Evolutionary conservation across 2,329 filamentous ascomycete genomes (phyloP).

Genomic region (Tolypocladium pustulatum): DNA sequence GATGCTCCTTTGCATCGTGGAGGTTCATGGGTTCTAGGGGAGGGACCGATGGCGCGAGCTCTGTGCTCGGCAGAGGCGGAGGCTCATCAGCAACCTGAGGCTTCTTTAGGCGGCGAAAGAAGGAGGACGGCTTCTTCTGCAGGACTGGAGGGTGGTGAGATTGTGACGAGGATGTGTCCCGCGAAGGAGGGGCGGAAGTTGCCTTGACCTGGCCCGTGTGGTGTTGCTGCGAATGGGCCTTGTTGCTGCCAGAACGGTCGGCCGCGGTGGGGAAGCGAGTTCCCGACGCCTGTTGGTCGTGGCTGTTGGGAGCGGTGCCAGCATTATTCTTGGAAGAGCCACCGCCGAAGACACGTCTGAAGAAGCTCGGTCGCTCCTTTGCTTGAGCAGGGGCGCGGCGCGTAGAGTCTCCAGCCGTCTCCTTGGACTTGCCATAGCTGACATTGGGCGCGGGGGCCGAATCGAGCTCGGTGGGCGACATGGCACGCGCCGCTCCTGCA

Average conservation of each 20-base stretch:
- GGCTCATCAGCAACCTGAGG: constrained; percentile 65
- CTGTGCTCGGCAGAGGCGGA: constrained; percentile 46
- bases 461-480: constrained; percentile 30
- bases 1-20: constrained; percentile 15
- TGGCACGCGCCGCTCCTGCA: constrained; percentile 11
- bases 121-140: constrained; percentile 87
- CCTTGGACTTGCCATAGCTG: constrained; percentile 49
- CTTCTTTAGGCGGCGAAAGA: constrained; percentile 90
- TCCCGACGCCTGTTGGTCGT: not conserved
- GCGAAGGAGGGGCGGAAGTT: constrained; percentile 35
- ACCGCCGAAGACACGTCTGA: constrained; percentile 75
- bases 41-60: constrained; percentile 28
- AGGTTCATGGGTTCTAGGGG: constrained; percentile 23
- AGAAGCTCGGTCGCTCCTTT: constrained; percentile 77
- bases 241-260: constrained; percentile 17
- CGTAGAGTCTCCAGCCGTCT: constrained; percentile 33
- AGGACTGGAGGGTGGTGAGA: constrained; percentile 44
- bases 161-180: constrained; percentile 32
- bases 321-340: constrained; percentile 47
- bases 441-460: constrained; percentile 48
- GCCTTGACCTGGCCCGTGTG: constrained; percentile 24
- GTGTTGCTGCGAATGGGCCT: constrained; percentile 29
- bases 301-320: constrained; percentile 1
- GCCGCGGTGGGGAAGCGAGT: constrained; percentile 14
- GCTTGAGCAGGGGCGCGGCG: constrained; percentile 28